These are phyloP conservation scores for Glonium stellatum DNA, from an alignment of 495 filamentous ascomycete genomes.

Conservation along the genomic window DNA sequence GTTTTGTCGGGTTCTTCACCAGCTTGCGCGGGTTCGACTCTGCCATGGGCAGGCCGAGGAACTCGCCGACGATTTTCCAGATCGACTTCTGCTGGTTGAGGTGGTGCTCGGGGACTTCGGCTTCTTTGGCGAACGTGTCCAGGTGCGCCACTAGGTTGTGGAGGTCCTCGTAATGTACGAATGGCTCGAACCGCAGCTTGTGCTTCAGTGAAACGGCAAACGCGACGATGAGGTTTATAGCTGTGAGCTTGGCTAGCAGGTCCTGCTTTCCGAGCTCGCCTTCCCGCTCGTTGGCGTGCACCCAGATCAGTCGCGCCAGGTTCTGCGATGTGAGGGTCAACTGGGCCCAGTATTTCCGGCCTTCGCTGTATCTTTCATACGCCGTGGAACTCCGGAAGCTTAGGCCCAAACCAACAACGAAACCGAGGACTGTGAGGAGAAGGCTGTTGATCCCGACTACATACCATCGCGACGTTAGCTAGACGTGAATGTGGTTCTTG, in stretches of 20 bases:
- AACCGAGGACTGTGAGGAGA: slow-evolving; percentile 78
- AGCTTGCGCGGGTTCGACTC: slow-evolving; percentile 28
- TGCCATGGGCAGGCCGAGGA: slow-evolving; percentile 31
- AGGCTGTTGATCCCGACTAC: slow-evolving; percentile 58
- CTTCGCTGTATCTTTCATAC: slow-evolving; percentile 74
- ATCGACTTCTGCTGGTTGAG: slow-evolving; percentile 39
- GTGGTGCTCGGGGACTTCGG: slow-evolving; percentile 47
- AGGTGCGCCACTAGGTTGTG: slow-evolving; percentile 52
- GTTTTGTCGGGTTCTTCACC: slow-evolving; percentile 27
- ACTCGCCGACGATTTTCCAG: slow-evolving; percentile 21
- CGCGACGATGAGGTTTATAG: slow-evolving; percentile 75
- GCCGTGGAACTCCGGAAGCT: slow-evolving; percentile 82
- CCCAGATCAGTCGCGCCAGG: slow-evolving; percentile 71
- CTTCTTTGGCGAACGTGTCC: slow-evolving; percentile 62
- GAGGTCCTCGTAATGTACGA: slow-evolving; percentile 66
- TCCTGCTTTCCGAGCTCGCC: slow-evolving; percentile 60
- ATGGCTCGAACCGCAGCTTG: slow-evolving; percentile 82
- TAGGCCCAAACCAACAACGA: slow-evolving; percentile 81
- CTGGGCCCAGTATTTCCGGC: slow-evolving; percentile 70
- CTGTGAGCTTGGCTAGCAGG: slow-evolving; percentile 62
- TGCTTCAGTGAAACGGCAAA: slow-evolving; percentile 78
- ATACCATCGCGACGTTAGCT: neutral
- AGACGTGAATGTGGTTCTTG: neutral
- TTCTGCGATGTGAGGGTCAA: slow-evolving; percentile 66
- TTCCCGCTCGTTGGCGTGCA: slow-evolving; percentile 61